These are phyloP conservation scores for Bacidia gigantensis DNA, from an alignment of 495 filamentous ascomycete genomes.

Conservation along the genomic window DNA sequence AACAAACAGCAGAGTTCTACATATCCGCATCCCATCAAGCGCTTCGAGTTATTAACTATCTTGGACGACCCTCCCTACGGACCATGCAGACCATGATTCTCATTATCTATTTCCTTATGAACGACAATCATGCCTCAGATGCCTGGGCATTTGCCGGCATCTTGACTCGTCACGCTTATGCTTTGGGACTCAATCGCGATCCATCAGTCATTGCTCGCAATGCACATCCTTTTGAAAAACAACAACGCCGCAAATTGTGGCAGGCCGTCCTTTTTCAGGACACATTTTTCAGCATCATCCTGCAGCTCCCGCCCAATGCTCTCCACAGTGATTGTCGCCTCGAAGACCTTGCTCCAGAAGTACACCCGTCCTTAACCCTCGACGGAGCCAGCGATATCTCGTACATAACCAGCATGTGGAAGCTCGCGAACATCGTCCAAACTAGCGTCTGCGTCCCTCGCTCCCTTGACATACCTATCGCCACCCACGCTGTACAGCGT, in stretches of 20 bases:
- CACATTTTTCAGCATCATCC: slow-evolving; percentile 61
- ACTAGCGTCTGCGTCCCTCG: slow-evolving; percentile 52
- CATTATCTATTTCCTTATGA: slow-evolving; percentile 63
- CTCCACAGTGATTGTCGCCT: slow-evolving; percentile 58
- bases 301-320: slow-evolving; percentile 55
- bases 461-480: slow-evolving; percentile 50
- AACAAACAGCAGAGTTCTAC: slow-evolving; percentile 64
- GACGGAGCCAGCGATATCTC: slow-evolving; percentile 44
- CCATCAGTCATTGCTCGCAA: slow-evolving; percentile 51
- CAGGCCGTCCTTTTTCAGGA: slow-evolving; percentile 63
- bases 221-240: slow-evolving; percentile 47
- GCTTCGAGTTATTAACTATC: slow-evolving; percentile 50
- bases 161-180: slow-evolving; percentile 55
- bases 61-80: slow-evolving; percentile 50
- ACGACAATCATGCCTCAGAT: slow-evolving; percentile 62
- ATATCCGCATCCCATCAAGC: slow-evolving; percentile 59
- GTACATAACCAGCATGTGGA: slow-evolving; percentile 59
- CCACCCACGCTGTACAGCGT: slow-evolving; percentile 42
- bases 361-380: slow-evolving; percentile 31
- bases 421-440: slow-evolving; percentile 56
- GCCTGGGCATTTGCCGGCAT: slow-evolving; percentile 65
- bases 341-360: slow-evolving; percentile 43
- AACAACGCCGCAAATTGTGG: slow-evolving; percentile 59
- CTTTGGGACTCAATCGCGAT: slow-evolving; percentile 61
- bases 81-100: slow-evolving; percentile 62